Percentiles rank a stretch among this genome's conserved stretches.
phyloP scores from a whole-genome alignment of 2,329 filamentous ascomycete species.

The Phaeosphaeriaceae sp. region DNA sequence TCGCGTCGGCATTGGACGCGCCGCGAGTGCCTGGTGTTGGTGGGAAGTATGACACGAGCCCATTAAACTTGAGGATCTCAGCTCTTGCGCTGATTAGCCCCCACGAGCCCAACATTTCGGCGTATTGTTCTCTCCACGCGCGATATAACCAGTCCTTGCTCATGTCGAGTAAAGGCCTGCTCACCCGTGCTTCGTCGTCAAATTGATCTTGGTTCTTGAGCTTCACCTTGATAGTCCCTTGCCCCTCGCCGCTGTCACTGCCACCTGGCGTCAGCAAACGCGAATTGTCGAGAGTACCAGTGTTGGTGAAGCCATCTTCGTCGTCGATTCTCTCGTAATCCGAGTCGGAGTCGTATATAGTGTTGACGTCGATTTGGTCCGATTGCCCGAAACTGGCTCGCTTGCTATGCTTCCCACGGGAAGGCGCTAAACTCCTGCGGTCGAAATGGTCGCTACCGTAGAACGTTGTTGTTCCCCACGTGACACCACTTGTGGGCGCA shows the following conservation, averaged over 20 bases:
- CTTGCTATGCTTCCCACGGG: conserved; percentile 48
- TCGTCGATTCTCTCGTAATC: conserved; percentile 36
- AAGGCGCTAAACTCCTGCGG: conserved; percentile 25
- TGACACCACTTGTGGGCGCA: conserved; percentile 52
- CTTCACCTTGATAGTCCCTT: conserved; percentile 53
- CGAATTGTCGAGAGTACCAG: conserved; percentile 33
- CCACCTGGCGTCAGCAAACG: conserved; percentile 21
- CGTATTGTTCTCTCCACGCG: conserved; percentile 64
- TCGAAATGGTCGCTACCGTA: conserved; percentile 46
- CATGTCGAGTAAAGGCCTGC: conserved; percentile 58
- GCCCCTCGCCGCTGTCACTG: conserved; percentile 14
- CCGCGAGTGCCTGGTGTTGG: conserved; percentile 20
- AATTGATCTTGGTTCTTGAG: conserved; percentile 65
- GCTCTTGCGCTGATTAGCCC: conserved; percentile 60
- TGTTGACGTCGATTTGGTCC: conserved; percentile 37
- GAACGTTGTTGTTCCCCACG: conserved; percentile 55
- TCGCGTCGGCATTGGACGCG: conserved; percentile 34
- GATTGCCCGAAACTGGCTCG: conserved; percentile 44
- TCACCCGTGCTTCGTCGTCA: conserved; percentile 57
- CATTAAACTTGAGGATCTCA: conserved; percentile 66
- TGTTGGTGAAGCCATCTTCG: conserved; percentile 12
- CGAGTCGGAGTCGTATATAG: conserved; percentile 43
- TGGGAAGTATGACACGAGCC: conserved; percentile 47
- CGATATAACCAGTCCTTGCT: conserved; percentile 56
- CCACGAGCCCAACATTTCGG: conserved; percentile 66